Percentiles rank a stretch among this genome's conserved stretches.
These are phyloP conservation scores for Chaetoceros tenuissimus DNA, from an alignment of 108 stramenopile genomes.

Conservation along the genomic window DNA sequence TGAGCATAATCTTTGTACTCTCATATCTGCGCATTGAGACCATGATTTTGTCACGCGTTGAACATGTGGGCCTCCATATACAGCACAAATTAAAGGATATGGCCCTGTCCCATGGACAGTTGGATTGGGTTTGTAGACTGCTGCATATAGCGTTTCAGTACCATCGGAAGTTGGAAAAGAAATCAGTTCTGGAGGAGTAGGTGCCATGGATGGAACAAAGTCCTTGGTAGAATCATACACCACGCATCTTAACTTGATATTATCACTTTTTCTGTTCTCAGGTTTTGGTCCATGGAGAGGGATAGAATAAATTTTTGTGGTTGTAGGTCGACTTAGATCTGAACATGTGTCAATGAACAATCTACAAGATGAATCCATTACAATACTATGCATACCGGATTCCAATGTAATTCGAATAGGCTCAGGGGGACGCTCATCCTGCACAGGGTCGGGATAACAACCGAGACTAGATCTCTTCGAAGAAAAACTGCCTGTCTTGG, in stretches of 20 bases:
- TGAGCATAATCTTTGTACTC: constrained; percentile 69
- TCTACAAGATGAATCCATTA: constrained; percentile 52
- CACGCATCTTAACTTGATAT: background rate
- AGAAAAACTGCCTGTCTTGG: background rate
- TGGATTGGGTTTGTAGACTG: constrained; percentile 73
- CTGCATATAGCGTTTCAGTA: constrained; percentile 56
- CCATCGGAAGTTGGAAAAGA: constrained; percentile 54
- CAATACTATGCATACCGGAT: constrained; percentile 56
- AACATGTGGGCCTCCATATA: constrained; percentile 96
- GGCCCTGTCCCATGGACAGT: constrained; percentile 65
- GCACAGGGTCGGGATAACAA: no score
- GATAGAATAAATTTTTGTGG: constrained; percentile 35
- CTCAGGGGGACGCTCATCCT: constrained; percentile 6
- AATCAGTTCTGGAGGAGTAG: constrained; percentile 45
- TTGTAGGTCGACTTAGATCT: constrained; percentile 45
- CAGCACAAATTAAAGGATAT: constrained; percentile 78
- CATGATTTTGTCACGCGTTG: constrained; percentile 74
- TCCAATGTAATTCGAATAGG: constrained; percentile 47
- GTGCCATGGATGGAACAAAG: constrained; percentile 1
- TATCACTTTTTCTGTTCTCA: background rate
- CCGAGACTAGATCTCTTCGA: no score
- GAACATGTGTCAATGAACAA: constrained; percentile 49
- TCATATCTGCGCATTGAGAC: constrained; percentile 78
- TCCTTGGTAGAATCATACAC: background rate
- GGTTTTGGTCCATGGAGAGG: constrained; percentile 6